Base-by-base conservation (phyloP, 345 rosid genomes). In the Linum usitatissimum region DNA sequence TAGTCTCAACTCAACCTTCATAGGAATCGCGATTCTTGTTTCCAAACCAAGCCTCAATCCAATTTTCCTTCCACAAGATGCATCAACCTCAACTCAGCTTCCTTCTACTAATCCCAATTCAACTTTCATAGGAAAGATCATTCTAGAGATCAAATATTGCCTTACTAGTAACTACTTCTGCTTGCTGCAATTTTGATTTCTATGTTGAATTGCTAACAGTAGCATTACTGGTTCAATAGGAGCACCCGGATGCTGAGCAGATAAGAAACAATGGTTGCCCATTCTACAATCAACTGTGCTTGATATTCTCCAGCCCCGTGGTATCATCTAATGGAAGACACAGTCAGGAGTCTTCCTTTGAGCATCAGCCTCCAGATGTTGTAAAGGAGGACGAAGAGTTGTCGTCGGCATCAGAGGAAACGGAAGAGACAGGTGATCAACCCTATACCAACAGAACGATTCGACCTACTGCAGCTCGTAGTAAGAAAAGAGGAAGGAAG, bases 221-320 rank as follows among this genome's bases (percentile, higher is more conserved):
- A 34, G 5, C 38, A 1, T 4, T 34, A 7, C 38, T 34, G 38
- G 0, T 34, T 28, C 40, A 18, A 66, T 72, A 79, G 86, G 91
- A 17, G 65, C 76, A 75, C 64, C 82, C 86, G 6, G 86, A 81
- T 62, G 83, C 86, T 57, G 83, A 83, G 62, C 58, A 63, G 57
- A 70, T 81, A 31, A 78, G 68, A 78, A 63, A 53, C 48, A 54
- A 61, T 64, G 88, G 78, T 64, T 78, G 84, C 72, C 77, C 83
- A 20, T 59, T 83, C 28, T 80, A 82, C 69, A 68, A 60, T 56
- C 80, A 85, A 72, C 80, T 80, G 5, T 71, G 79, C 20, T 48
- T 56, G 18, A 77, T 82, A 60, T 82, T 85, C 75, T 74, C 73
- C 4, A 81, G 73, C 28, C 75, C 71, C 3, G 28, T 23, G 28